Evolutionary conservation across 2,329 filamentous ascomycete species (phyloP).

Genomic region (Beauveria scarabaeidicola): DNA sequence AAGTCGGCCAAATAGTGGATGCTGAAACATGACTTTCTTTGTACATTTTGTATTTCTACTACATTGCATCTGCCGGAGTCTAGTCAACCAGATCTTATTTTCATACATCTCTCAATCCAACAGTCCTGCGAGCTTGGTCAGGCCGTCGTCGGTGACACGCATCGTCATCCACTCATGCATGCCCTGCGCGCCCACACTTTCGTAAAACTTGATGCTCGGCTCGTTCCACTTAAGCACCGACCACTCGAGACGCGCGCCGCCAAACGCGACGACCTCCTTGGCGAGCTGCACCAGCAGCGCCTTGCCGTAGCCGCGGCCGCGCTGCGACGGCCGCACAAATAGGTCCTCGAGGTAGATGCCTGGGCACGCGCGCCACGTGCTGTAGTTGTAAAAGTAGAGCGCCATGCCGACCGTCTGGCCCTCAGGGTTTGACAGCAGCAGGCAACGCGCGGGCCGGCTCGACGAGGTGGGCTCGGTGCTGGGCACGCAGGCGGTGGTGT

Average conservation of each 20-base stretch:
- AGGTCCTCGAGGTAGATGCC: conserved; percentile 93
- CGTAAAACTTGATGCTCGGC: conserved; percentile 82
- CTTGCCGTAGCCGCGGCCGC: conserved; percentile 74
- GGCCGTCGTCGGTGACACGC: conserved; percentile 59
- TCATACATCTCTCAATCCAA: conserved; percentile 16
- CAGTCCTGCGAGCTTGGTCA: conserved; percentile 50
- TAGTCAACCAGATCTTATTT: not conserved
- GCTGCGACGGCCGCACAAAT: conserved; percentile 64
- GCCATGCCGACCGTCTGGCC: conserved; percentile 62
- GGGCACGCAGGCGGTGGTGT: conserved; percentile 27
- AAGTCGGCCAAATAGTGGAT: not conserved
- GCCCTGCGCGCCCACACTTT: conserved; percentile 55
- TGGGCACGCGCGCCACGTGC: conserved; percentile 78
- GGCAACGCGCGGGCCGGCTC: conserved; percentile 61
- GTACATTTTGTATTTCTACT: conserved; percentile 2
- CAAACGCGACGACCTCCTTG: conserved; percentile 64
- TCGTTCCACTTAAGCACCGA: conserved; percentile 88
- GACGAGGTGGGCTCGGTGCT: conserved; percentile 47
- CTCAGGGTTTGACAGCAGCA: conserved; percentile 51
- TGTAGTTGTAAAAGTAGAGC: conserved; percentile 92
- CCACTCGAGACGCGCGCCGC: conserved; percentile 78
- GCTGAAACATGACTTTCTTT: not conserved
- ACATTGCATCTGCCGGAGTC: not conserved
- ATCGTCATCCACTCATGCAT: conserved; percentile 69
- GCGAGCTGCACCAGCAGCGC: conserved; percentile 66